phyloP scores from a whole-genome alignment of 768 basidiomycete species.

The Agrocybe pediades region DNA sequence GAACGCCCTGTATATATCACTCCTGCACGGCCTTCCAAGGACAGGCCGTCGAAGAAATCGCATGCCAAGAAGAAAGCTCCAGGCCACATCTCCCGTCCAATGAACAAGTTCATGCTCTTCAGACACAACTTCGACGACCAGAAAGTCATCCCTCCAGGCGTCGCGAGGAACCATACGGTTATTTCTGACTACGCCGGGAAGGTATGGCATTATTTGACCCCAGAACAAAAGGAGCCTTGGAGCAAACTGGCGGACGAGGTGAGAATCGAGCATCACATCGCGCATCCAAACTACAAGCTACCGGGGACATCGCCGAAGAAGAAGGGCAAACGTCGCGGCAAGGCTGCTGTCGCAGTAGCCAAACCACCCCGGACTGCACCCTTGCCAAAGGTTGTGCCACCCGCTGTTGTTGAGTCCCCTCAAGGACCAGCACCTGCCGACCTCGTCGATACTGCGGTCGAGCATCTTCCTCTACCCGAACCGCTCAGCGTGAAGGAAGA shows the following conservation, averaged over 20 bases:
- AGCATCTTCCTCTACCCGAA: no score
- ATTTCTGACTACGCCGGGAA: slow-evolving; percentile 67
- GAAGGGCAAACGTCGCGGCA: slow-evolving; percentile 11
- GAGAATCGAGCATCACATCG: slow-evolving; percentile 28
- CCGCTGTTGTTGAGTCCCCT: slow-evolving; percentile 15
- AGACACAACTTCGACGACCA: slow-evolving; percentile 72
- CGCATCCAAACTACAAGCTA: slow-evolving; percentile 11
- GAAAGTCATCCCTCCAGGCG: slow-evolving; percentile 51
- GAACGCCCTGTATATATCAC: slow-evolving; percentile 22
- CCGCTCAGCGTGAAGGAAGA: no score
- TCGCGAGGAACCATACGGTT: slow-evolving; percentile 69
- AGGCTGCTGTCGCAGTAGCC: not conserved
- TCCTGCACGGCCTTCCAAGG: slow-evolving; percentile 23
- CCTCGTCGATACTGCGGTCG: no score
- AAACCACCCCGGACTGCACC: not conserved
- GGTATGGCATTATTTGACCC: slow-evolving; percentile 62
- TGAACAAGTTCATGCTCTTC: slow-evolving; percentile 82
- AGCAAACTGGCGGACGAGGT: slow-evolving; percentile 49
- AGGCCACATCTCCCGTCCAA: slow-evolving; percentile 68
- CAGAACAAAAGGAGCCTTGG: slow-evolving; percentile 50
- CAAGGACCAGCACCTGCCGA: no score
- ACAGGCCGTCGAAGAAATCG: slow-evolving; percentile 39
- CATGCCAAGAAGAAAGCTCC: slow-evolving; percentile 49
- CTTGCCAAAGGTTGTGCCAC: not conserved
- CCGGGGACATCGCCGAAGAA: slow-evolving; percentile 4